A percentile compares a stretch with the other conserved stretches of the same genome.
phyloP scores from a whole-genome alignment of 805 yeast genomes.

The Saccharomycopsis sp. region DNA sequence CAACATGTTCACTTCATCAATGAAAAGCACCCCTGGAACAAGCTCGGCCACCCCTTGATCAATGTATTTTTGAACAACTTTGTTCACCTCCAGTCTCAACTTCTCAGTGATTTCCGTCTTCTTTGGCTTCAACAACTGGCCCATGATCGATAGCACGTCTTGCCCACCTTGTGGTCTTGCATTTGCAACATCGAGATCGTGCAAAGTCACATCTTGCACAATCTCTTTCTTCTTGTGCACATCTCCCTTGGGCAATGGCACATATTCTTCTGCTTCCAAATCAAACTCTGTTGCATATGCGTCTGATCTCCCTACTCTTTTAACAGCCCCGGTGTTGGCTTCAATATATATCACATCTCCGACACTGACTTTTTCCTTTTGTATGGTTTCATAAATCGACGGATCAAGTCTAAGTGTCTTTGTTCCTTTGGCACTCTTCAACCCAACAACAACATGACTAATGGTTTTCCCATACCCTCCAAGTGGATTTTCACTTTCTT shows the following conservation, averaged over 20 bases:
- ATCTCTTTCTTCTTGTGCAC: slow-evolving; percentile 97
- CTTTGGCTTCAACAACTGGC: slow-evolving; percentile 89
- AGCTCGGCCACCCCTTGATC: slow-evolving; percentile 98
- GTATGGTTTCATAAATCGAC: slow-evolving; percentile 84
- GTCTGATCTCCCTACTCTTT: slow-evolving; percentile 96
- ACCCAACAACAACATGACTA: slow-evolving; percentile 86
- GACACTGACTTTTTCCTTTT: slow-evolving; percentile 86
- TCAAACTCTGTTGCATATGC: slow-evolving; percentile 98
- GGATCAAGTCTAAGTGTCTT: slow-evolving; percentile 87
- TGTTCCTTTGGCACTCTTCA: slow-evolving; percentile 86
- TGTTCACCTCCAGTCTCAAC: slow-evolving; percentile 85
- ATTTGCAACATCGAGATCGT: slow-evolving; percentile 93
- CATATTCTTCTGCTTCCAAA: slow-evolving; percentile 97
- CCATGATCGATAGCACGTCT: slow-evolving; percentile 92
- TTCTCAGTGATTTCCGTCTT: slow-evolving; percentile 97
- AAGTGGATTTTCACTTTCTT: slow-evolving; percentile 91
- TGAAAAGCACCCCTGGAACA: slow-evolving; percentile 94
- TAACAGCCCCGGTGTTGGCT: slow-evolving; percentile 95
- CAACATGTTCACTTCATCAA: slow-evolving; percentile 97
- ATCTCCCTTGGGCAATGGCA: slow-evolving; percentile 97
- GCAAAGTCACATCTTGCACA: slow-evolving; percentile 93
- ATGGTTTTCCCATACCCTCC: slow-evolving; percentile 98
- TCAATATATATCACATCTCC: slow-evolving; percentile 98
- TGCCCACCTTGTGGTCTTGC: slow-evolving; percentile 97
- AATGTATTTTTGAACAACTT: slow-evolving; percentile 90